Base-by-base conservation (phyloP, 148 eudicot genomes). In the Oxyria digyna region DNA sequence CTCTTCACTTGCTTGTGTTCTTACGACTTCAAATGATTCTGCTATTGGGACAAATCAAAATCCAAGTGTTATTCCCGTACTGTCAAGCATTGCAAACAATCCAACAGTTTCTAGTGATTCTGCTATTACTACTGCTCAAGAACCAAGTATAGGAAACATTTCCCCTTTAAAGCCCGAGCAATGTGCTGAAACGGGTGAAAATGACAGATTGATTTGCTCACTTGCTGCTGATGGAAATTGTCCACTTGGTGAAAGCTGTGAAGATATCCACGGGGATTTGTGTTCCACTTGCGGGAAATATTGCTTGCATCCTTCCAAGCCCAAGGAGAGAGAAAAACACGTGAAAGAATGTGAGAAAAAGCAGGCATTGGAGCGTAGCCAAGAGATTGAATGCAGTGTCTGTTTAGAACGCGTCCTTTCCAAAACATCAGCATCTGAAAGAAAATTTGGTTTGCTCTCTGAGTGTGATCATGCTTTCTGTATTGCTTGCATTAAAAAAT, bases 401-500 rank as follows among this genome's bases (percentile, higher is more conserved):
- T 94, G 98, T 79, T 91, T 94, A 49, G 98, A 94, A 79, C 85
- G 82, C 45, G 92, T 94, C 69, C 90, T 94, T 68, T 77, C 87
- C 9, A 94, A 93, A 73, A 79, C 86, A 27, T 72, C 75, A 42
- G 42, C 81, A 29, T 74, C 79, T 49, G 96, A 93, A 73, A 81
- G 96, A 21, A 93, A 90, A 77, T 93, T 93, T 71, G 96, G 98
- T 4, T 80, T 93, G 73, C 77, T 93, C 23, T 88, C 96, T 0
- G 98, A 93, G 55, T 93, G 96, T 73, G 96, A 93, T 77, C 98
- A 93, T 78, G 86, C 98, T 14, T 93, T 93, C 69, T 93, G 98
- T 69, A 76, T 93, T 52, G 71, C 85, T 8, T 93, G 98, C 71
- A 93, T 93, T 42, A 86, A 95, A 77, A 80, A 80, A 76, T 93